phyloP scores from a whole-genome alignment of 1,284 basidiomycete genomes.

The Tilletia setariae region DNA sequence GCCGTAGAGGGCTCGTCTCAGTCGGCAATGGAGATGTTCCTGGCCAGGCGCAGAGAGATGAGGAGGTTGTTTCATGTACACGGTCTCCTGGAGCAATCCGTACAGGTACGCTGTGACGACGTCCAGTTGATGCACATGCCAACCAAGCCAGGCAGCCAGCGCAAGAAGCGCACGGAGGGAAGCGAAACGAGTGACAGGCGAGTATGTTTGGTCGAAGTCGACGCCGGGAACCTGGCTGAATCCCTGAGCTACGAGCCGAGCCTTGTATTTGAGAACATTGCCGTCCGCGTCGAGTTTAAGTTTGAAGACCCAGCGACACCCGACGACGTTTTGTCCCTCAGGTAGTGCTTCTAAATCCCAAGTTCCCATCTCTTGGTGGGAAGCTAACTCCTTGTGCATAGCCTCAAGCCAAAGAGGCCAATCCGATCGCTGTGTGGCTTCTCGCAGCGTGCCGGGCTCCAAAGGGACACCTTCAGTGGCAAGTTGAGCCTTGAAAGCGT shows the following conservation, averaged over 20 bases:
- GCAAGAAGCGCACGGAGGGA: slow-evolving; percentile 8
- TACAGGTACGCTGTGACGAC: slow-evolving; percentile 8
- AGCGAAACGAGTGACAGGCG: slow-evolving; percentile 5
- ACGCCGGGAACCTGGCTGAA: too few species aligned
- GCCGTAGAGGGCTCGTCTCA: background rate
- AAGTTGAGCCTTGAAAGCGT: background rate
- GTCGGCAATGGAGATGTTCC: background rate
- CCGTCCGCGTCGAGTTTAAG: too few species aligned
- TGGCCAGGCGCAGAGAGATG: background rate
- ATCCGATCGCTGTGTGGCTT: too few species aligned
- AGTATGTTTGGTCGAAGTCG: slow-evolving; percentile 15
- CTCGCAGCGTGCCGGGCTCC: slow-evolving; percentile 1
- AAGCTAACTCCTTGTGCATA: too few species aligned
- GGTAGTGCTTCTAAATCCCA: too few species aligned
- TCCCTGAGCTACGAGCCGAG: too few species aligned
- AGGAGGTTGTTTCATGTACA: slow-evolving; percentile 5
- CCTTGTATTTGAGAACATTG: too few species aligned
- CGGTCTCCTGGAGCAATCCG: background rate
- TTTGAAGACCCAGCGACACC: too few species aligned
- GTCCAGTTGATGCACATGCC: slow-evolving; percentile 15
- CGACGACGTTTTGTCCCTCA: too few species aligned
- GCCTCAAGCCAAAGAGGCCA: too few species aligned
- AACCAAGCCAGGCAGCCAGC: background rate
- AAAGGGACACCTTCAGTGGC: background rate
- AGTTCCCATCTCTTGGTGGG: too few species aligned